Evolutionary conservation across 2,329 filamentous ascomycete genomes (phyloP), one percentile per base, ranked within the genome.

Genomic region (Xylaria sp.): DNA sequence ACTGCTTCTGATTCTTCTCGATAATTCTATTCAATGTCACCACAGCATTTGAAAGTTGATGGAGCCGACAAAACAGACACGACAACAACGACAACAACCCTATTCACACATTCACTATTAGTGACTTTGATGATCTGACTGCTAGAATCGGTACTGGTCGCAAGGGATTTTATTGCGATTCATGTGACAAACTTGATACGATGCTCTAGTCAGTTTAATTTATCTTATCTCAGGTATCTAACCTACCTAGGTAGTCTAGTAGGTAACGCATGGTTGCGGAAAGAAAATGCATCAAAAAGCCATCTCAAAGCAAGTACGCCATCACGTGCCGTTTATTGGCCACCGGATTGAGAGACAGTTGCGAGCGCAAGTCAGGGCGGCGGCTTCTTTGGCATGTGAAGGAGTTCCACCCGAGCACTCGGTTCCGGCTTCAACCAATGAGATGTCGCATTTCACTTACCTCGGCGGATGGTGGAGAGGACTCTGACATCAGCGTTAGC

Each of bases 401-500:
- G 47, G 25, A 25, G 54, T 53, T 53, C 32, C 42, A 54, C 51
- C 37, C 42, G 21, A 65, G 4, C 21, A 55, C 8, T 48, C 16
- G 27, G 21, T 47, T 50, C 42, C 50, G 8, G 40, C 25, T 48
- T 18, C 10, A 16, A 27, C 70, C 69, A 74, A 74, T 71, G 23
- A 64, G 29, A 57, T 40, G 23, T 25, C 13, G 9, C 29, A 5
- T 8, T 25, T 21, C 1, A 55, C 32, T 48, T 64, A 48, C 72
- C 72, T 74, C 72, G 72, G 72, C 68, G 72, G 48, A 47, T 29
- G 3, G 72, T 65, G 65, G 65, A 65, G 57, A 47, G 3, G 25
- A 42, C 61, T 61, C 58, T 74, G 71, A 74, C 72, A 74, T 72
- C 72, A 72, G 65, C 66, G 50, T 72, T 68, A 70, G 68, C 68